These are phyloP conservation scores for Xerocomellus chrysenteron DNA, from an alignment of 768 basidiomycete species.

Conservation along the genomic window DNA sequence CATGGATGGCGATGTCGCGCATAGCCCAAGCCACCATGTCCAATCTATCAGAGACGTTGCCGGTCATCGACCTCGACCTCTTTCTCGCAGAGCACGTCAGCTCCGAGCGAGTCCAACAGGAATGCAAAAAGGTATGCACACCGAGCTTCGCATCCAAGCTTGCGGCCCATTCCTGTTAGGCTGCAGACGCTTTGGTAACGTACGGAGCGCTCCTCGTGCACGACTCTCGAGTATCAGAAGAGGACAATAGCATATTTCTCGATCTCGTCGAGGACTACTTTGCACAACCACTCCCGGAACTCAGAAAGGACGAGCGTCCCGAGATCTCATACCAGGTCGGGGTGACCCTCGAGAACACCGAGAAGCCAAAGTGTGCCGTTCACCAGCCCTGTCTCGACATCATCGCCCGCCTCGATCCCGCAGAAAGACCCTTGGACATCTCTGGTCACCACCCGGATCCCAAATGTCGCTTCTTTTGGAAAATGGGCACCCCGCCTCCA, in stretches of 20 bases:
- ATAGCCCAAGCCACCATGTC: constrained; percentile 31
- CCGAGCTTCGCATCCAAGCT: background rate
- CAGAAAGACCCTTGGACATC: constrained; percentile 85
- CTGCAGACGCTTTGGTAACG: constrained; percentile 75
- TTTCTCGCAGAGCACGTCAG: constrained; percentile 49
- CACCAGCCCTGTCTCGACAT: constrained; percentile 80
- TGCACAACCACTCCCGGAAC: constrained; percentile 56
- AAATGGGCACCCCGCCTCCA: constrained; percentile 71
- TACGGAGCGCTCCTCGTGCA: constrained; percentile 86
- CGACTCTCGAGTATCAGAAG: constrained; percentile 81
- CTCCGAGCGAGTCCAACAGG: constrained; percentile 50
- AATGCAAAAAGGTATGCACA: constrained; percentile 59
- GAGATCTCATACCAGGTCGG: constrained; percentile 91
- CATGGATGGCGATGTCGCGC: background rate
- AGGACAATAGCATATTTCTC: constrained; percentile 79
- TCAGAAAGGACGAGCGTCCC: constrained; percentile 78
- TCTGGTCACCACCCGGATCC: constrained; percentile 81
- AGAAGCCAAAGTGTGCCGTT: constrained; percentile 84
- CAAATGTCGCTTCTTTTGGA: constrained; percentile 94
- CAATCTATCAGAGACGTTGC: constrained; percentile 52
- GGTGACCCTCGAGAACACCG: constrained; percentile 94
- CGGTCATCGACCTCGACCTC: constrained; percentile 75
- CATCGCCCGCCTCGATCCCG: constrained; percentile 71
- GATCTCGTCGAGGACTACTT: constrained; percentile 96
- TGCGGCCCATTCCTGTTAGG: constrained; percentile 41